phyloP scores from a whole-genome alignment of 2,329 filamentous ascomycete genomes.

The Berkeleyomyces basicola region DNA sequence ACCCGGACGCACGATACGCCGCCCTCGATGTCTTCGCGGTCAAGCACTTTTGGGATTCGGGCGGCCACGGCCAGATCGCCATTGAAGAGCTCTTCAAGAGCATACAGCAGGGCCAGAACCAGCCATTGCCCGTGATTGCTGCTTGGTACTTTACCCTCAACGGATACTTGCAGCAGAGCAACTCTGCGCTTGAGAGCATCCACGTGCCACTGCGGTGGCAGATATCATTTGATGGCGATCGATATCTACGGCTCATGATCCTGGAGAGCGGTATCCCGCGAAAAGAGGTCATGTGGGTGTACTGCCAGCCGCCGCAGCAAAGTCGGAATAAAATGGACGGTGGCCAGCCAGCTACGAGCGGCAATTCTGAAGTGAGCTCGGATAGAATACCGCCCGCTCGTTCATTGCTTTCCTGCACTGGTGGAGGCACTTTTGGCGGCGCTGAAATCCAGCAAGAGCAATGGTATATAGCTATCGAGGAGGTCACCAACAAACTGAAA shows the following conservation, averaged over 20 bases:
- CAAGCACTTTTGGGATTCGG: background rate
- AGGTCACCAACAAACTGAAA: background rate
- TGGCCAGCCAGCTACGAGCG: background rate
- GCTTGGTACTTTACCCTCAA: background rate
- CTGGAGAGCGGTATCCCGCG: background rate
- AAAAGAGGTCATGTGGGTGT: background rate
- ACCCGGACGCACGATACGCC: background rate
- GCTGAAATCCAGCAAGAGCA: background rate
- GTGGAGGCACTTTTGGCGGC: background rate
- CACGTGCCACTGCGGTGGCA: background rate
- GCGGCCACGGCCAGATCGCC: background rate
- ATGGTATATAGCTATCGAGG: background rate
- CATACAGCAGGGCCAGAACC: background rate
- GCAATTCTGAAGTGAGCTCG: background rate
- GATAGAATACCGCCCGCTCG: background rate
- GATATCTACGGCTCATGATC: background rate
- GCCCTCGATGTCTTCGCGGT: background rate
- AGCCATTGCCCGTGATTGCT: background rate
- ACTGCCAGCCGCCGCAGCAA: background rate
- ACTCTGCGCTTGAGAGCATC: background rate
- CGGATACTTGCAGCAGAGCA: background rate
- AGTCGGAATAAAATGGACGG: background rate
- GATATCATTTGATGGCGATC: background rate
- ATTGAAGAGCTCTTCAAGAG: background rate
- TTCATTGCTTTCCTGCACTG: background rate